Evolutionary conservation across 129 eudicot species (phyloP), one percentile per base, ranked within the genome.

Genomic region (Centella asiatica): DNA sequence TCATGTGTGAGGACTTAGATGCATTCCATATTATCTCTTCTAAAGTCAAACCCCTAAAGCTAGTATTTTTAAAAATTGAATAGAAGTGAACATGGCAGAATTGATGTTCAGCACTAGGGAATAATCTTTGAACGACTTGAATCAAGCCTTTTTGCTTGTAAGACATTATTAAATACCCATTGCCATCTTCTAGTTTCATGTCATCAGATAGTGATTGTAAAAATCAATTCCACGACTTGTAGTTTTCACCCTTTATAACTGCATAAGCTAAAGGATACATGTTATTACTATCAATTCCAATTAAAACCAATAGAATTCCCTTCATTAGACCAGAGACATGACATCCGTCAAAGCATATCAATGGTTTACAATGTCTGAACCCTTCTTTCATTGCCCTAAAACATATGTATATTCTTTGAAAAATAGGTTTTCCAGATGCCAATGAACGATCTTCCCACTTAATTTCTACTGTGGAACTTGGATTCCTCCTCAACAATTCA

Each of bases 11-110:
- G 0, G 64, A 28, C 23, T 11, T 59, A 9, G 64, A 28, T 17
- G 64, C 64, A 15, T 36, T 59, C 64, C 64, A 59, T 8, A 58
- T 3, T 11, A 58, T 12, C 4, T 58, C 64, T 2, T 32, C 34
- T 1, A 28, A 33, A 1, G 26, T 19, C 0, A 59, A 15, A 8
- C 64, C 48, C 2, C 9, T 59, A n/a, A 4, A 22, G 3, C 44
- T 3, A 2, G 1, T 23, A 25, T 6, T 1, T 39, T 59, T n/a
- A 17, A 59, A 32, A 25, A 36, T 59, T 12, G 4, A 8, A 11
- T 32, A 22, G 7, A 59, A 20, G 23, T 59, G 64, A 12, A 34
- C 2, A 6, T 36, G 26, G 28, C 48, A 59, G 13, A 59, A 59
- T 15, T 37, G 36, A 59, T 59, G 47, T 0, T 34, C 29, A 1